These are phyloP conservation scores for Amborella trichopoda DNA, from an alignment of 164 flowering plant species.

Conservation along the genomic window DNA sequence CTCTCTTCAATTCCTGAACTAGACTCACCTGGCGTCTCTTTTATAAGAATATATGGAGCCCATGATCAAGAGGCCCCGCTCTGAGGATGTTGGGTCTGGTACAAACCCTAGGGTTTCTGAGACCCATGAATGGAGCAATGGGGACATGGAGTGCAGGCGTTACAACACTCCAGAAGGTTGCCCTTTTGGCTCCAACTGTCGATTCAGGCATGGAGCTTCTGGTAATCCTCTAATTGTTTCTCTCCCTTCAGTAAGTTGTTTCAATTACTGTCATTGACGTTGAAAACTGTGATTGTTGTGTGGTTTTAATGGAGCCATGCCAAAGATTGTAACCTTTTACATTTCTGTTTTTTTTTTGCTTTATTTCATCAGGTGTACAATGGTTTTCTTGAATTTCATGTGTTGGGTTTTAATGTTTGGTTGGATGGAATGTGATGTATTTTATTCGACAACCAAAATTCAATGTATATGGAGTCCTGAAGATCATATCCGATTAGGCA, in stretches of 20 bases:
- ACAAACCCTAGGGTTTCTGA: conserved; percentile 3
- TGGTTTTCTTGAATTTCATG: no score
- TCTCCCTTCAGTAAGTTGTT: not conserved
- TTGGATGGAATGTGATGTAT: no score
- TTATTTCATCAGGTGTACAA: no score
- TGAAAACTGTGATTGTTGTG: no score
- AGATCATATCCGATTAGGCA: no score
- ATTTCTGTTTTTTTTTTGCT: no score
- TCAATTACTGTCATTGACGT: no score
- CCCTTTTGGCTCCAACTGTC: conserved; percentile 9
- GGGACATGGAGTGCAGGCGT: conserved; percentile 11
- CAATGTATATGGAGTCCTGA: no score
- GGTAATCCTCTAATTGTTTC: conserved; percentile 3
- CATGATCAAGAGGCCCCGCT: conserved; percentile 7
- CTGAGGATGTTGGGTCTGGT: conserved; percentile 5
- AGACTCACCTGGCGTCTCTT: not conserved
- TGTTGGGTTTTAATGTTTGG: no score
- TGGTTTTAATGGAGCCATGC: no score
- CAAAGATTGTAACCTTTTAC: no score
- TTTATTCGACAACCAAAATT: no score
- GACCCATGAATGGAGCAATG: conserved; percentile 7
- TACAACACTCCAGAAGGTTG: conserved; percentile 15
- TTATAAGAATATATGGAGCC: conserved; percentile 7
- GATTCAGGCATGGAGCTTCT: conserved; percentile 10
- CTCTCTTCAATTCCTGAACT: not conserved